These are phyloP conservation scores for Coemansia asiatica DNA, from an alignment of 192 early-diverging fungal species.

Conservation along the genomic window DNA sequence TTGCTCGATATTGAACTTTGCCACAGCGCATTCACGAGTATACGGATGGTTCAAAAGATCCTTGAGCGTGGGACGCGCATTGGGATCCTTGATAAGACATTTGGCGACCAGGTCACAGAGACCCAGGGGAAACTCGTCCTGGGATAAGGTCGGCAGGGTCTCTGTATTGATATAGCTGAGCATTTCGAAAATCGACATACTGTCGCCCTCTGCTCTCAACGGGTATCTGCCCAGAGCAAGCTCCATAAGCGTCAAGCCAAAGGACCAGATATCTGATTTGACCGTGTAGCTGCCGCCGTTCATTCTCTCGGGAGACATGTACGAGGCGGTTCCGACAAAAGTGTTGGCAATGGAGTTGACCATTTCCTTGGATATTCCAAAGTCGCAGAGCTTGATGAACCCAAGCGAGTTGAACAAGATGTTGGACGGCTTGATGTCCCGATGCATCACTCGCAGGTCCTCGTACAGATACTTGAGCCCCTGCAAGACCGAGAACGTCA, in stretches of 20 bases:
- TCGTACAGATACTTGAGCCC: slow-evolving; percentile 85
- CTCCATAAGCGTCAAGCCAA: slow-evolving; percentile 82
- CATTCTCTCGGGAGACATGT: slow-evolving; percentile 87
- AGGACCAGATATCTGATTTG: slow-evolving; percentile 79
- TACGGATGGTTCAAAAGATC: slow-evolving; percentile 67
- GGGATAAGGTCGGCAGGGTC: slow-evolving; percentile 76
- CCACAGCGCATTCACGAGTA: slow-evolving; percentile 49
- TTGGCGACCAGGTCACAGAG: slow-evolving; percentile 74
- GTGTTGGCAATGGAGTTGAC: slow-evolving; percentile 81
- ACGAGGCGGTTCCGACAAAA: slow-evolving; percentile 81
- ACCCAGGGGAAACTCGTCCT: slow-evolving; percentile 68
- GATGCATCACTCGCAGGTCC: slow-evolving; percentile 89
- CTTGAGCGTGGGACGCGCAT: slow-evolving; percentile 63
- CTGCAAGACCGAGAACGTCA: slow-evolving; percentile 76
- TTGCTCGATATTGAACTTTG: slow-evolving; percentile 65
- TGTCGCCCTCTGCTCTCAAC: slow-evolving; percentile 64
- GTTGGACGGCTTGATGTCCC: slow-evolving; percentile 89
- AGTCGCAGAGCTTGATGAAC: slow-evolving; percentile 81
- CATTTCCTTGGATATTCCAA: slow-evolving; percentile 90
- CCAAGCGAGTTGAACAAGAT: slow-evolving; percentile 79
- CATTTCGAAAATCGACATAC: slow-evolving; percentile 85
- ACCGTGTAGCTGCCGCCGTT: slow-evolving; percentile 75
- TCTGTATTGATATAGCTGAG: slow-evolving; percentile 91
- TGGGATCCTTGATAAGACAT: slow-evolving; percentile 54
- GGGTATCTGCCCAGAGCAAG: slow-evolving; percentile 75